Percentiles rank a stretch among this genome's conserved stretches.
phyloP scores from a whole-genome alignment of 306 rosid species.

The Fragaria ananassa region DNA sequence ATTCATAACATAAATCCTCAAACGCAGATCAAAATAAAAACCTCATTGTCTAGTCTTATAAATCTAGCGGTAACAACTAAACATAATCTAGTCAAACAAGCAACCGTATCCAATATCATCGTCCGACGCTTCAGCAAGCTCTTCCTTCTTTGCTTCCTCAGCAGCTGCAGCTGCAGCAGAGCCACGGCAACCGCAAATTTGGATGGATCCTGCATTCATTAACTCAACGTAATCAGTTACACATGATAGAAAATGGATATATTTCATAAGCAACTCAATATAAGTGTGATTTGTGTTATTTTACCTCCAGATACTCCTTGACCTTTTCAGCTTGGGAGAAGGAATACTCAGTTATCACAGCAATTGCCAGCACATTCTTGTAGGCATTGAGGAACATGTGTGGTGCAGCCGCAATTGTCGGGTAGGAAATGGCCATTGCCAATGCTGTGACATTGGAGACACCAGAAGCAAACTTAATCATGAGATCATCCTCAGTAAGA shows the following conservation, averaged over 20 bases:
- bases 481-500: constrained; percentile 73
- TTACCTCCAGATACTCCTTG: constrained; percentile 75
- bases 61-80: too few species aligned
- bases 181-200: constrained; percentile 39
- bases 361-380: constrained; percentile 67
- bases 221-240: not conserved
- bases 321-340: constrained; percentile 75
- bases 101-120: constrained; percentile 47
- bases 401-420: constrained; percentile 89
- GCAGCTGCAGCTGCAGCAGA: constrained; percentile 23
- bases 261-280: too few species aligned
- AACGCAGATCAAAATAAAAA: not conserved
- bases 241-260: not conserved
- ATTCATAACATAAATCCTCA: too few species aligned
- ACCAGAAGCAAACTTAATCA: constrained; percentile 67
- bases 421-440: constrained; percentile 69
- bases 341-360: constrained; percentile 58
- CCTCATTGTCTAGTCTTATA: not conserved
- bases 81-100: constrained; percentile 30
- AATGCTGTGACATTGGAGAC: constrained; percentile 71
- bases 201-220: constrained; percentile 37
- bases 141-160: constrained; percentile 60
- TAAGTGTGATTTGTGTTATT: not conserved
- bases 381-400: constrained; percentile 73
- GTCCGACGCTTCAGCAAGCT: constrained; percentile 42